phyloP scores from a whole-genome alignment of 306 rosid species.

The Quercus aquifolioides region DNA sequence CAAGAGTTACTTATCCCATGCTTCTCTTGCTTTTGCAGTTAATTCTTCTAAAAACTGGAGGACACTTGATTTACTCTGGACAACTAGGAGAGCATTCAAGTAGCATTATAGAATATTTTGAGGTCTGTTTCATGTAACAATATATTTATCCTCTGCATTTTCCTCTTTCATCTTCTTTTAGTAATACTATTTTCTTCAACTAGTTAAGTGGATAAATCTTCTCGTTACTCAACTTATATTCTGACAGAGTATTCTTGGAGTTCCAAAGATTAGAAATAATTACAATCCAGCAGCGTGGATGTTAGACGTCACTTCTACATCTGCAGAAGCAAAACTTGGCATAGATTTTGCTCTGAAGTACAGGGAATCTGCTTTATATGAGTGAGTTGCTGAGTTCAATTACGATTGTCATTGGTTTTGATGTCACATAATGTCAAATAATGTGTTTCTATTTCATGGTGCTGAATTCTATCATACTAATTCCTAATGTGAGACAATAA shows the following conservation, averaged over 20 bases:
- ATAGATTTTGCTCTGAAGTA: slow-evolving; percentile 63
- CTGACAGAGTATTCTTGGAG: slow-evolving; percentile 53
- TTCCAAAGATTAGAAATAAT: slow-evolving; percentile 56
- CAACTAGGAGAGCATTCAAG: slow-evolving; percentile 49
- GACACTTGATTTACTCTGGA: slow-evolving; percentile 49
- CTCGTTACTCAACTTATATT: slow-evolving; percentile 13
- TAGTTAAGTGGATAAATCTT: not conserved
- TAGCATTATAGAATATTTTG: slow-evolving; percentile 48
- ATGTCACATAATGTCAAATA: not conserved
- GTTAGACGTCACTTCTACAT: slow-evolving; percentile 57
- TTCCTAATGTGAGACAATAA: not conserved
- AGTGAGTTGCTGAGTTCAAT: slow-evolving; percentile 34
- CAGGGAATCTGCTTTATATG: slow-evolving; percentile 40
- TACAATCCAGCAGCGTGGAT: slow-evolving; percentile 77
- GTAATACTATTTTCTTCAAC: not conserved
- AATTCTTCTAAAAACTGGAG: slow-evolving; percentile 59
- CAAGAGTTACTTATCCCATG: not conserved
- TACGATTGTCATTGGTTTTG: not conserved
- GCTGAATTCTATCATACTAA: not conserved
- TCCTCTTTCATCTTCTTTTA: not conserved
- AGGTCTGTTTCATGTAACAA: slow-evolving; percentile 32
- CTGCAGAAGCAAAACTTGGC: slow-evolving; percentile 51
- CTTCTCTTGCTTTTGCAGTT: slow-evolving; percentile 23
- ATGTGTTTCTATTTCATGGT: not conserved
- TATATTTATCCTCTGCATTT: not conserved